These are phyloP conservation scores for Sporothrix curviconia DNA, from an alignment of 2,329 filamentous ascomycete species.

Conservation along the genomic window DNA sequence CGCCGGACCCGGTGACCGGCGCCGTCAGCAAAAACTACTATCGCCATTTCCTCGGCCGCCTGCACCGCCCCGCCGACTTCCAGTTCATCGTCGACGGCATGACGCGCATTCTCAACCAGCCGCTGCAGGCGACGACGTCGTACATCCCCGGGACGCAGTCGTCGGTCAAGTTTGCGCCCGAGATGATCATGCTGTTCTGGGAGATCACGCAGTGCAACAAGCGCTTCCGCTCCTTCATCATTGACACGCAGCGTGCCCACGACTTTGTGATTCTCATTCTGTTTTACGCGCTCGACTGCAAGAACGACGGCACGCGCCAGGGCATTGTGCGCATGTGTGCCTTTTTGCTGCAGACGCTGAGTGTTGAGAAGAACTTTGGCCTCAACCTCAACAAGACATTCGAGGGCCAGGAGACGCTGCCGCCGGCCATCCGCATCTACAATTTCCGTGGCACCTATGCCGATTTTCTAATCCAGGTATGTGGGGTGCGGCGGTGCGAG, in stretches of 20 bases:
- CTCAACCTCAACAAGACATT: slow-evolving; percentile 85
- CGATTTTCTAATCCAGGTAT: slow-evolving; percentile 89
- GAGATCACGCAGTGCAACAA: slow-evolving; percentile 97
- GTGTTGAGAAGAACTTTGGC: slow-evolving; percentile 86
- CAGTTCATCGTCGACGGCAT: slow-evolving; percentile 96
- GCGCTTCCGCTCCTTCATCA: slow-evolving; percentile 90
- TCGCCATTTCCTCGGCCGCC: slow-evolving; percentile 79
- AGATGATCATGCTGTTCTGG: slow-evolving; percentile 97
- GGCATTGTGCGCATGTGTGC: slow-evolving; percentile 94
- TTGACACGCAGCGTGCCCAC: slow-evolving; percentile 87
- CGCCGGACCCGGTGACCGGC: slow-evolving; percentile 28
- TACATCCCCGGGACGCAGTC: slow-evolving; percentile 82
- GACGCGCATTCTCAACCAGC: slow-evolving; percentile 85
- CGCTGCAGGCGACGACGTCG: slow-evolving; percentile 78
- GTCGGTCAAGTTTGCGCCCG: slow-evolving; percentile 78
- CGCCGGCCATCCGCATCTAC: slow-evolving; percentile 69
- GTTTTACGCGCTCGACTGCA: slow-evolving; percentile 89
- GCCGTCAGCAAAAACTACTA: slow-evolving; percentile 80
- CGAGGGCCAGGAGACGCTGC: slow-evolving; percentile 80
- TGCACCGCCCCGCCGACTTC: slow-evolving; percentile 93
- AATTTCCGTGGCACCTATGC: slow-evolving; percentile 87
- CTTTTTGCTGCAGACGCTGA: slow-evolving; percentile 92
- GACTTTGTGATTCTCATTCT: slow-evolving; percentile 87
- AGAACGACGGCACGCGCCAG: slow-evolving; percentile 78
- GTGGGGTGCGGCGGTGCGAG: too few relatives aligned